phyloP scores from a whole-genome alignment of 108 stramenopile species.

The Schizochytrium sp. region DNA sequence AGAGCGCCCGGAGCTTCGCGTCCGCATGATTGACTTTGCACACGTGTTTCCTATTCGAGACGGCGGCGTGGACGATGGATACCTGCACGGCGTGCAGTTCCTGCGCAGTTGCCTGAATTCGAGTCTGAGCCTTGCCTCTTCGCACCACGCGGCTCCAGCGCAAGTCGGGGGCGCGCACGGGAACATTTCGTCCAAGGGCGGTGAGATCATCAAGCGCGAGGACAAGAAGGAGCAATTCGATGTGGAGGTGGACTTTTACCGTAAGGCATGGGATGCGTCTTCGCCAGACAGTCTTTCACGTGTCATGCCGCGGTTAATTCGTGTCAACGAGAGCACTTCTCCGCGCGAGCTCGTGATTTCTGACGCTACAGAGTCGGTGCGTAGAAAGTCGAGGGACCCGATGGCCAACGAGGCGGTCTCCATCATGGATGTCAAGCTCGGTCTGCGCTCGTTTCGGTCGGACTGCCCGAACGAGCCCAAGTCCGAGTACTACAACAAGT shows the following conservation, averaged over 20 bases:
- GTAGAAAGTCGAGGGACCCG: background rate
- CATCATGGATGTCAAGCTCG: background rate
- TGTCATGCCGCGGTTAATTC: background rate
- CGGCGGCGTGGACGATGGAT: background rate
- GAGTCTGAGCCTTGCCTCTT: background rate
- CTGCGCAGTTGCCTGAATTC: background rate
- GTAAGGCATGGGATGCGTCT: background rate
- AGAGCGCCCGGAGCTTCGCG: background rate
- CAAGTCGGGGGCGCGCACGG: constrained; percentile 14
- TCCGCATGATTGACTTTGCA: constrained; percentile 11
- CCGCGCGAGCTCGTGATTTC: constrained; percentile 4
- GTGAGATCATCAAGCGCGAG: background rate
- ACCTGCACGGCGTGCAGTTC: background rate
- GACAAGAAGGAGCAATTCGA: constrained; percentile 12
- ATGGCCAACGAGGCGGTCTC: background rate
- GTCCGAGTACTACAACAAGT: background rate
- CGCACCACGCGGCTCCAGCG: background rate
- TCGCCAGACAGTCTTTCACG: background rate
- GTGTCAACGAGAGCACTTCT: background rate
- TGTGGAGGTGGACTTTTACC: background rate
- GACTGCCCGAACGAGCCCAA: constrained; percentile 12
- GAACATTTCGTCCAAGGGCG: background rate
- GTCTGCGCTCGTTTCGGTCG: background rate
- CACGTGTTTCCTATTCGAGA: background rate
- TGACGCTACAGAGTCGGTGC: background rate